phyloP scores from a whole-genome alignment of 2,329 filamentous ascomycete genomes.

The Aspergillus sp. region DNA sequence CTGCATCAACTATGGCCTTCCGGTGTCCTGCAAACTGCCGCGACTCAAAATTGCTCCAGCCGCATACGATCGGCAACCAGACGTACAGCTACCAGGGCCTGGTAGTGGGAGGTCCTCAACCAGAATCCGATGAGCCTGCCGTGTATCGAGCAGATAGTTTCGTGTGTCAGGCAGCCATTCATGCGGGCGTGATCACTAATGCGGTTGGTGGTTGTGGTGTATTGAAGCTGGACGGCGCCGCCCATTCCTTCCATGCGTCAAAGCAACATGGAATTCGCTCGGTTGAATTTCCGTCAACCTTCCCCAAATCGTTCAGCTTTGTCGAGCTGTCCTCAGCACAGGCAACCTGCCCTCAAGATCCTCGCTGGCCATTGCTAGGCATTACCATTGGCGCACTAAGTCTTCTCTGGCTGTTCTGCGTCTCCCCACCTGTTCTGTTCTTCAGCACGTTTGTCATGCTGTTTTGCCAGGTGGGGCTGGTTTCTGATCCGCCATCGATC shows the following conservation, averaged over 20 bases:
- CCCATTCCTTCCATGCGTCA: conserved; percentile 63
- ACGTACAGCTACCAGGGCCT: conserved; percentile 55
- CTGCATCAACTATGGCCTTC: conserved; percentile 55
- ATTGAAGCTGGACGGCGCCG: conserved; percentile 70
- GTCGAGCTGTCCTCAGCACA: conserved; percentile 56
- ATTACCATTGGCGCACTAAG: conserved; percentile 79
- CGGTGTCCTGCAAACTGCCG: conserved; percentile 59
- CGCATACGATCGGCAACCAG: conserved; percentile 54
- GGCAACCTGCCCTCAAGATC: conserved; percentile 70
- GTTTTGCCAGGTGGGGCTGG: conserved; percentile 88
- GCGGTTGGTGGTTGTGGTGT: conserved; percentile 78
- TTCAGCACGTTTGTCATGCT: conserved; percentile 77
- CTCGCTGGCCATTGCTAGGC: conserved; percentile 79
- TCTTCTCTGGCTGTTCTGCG: conserved; percentile 77
- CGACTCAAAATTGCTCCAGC: conserved; percentile 50
- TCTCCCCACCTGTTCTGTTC: conserved; percentile 79
- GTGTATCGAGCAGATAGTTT: conserved; percentile 88
- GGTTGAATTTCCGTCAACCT: conserved; percentile 79
- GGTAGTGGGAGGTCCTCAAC: conserved; percentile 54
- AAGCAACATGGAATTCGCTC: conserved; percentile 75
- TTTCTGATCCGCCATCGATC: conserved; percentile 78
- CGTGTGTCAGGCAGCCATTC: conserved; percentile 81
- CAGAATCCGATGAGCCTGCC: conserved; percentile 45
- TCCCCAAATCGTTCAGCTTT: conserved; percentile 85
- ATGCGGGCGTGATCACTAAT: conserved; percentile 75